These are phyloP conservation scores for Edaphochlamys debaryana DNA, from an alignment of 139 green algal genomes.

Conservation along the genomic window DNA sequence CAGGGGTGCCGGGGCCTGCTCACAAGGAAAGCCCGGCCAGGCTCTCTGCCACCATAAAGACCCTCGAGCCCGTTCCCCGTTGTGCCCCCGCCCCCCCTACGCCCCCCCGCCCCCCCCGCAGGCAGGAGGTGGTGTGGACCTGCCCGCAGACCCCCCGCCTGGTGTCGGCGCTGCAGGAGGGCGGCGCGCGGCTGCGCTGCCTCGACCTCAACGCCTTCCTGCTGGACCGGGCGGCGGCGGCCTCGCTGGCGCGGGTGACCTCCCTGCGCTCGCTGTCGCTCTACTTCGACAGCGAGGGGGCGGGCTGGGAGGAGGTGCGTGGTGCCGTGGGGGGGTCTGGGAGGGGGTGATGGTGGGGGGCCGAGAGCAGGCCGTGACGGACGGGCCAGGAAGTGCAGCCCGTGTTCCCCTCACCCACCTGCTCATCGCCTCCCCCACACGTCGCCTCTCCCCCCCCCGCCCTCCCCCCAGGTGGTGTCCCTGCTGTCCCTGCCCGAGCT, in stretches of 20 bases:
- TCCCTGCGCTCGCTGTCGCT: slow-evolving; percentile 7
- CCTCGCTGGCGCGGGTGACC: neutral
- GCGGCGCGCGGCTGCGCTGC: neutral
- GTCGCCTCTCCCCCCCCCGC: neutral
- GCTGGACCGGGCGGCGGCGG: neutral
- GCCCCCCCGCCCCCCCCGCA: neutral
- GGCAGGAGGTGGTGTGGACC: slow-evolving; percentile 38
- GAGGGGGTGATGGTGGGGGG: neutral
- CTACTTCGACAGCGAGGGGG: slow-evolving; percentile 21
- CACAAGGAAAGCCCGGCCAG: too few relatives aligned
- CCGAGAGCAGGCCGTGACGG: too few relatives aligned
- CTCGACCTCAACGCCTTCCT: slow-evolving; percentile 33
- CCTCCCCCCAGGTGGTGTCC: neutral
- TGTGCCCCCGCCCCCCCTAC: too few relatives aligned
- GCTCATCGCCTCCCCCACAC: too few relatives aligned
- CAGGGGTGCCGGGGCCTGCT: too few relatives aligned
- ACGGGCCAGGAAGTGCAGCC: too few relatives aligned
- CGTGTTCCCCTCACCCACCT: too few relatives aligned
- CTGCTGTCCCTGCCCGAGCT: slow-evolving; percentile 30
- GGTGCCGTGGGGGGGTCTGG: neutral
- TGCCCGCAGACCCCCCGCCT: slow-evolving; percentile 18
- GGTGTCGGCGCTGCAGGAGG: neutral
- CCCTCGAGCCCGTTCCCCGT: too few relatives aligned
- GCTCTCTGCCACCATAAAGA: too few relatives aligned
- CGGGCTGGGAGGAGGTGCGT: slow-evolving; percentile 30